Base-by-base conservation (phyloP, 1,139 yeast species). In the Yamadazyma dushanensis region DNA sequence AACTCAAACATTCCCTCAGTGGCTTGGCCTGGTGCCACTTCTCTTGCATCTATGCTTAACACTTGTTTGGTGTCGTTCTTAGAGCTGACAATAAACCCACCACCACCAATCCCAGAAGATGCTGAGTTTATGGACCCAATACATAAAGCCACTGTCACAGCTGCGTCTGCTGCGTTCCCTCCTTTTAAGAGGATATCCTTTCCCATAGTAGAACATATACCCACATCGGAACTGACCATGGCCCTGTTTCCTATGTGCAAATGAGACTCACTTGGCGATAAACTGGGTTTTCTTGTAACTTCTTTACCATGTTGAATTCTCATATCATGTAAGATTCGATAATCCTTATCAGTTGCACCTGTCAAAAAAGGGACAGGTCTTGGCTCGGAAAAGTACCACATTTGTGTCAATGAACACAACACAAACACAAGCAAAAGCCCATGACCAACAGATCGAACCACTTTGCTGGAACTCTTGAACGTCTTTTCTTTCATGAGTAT, bases 101-200 rank as follows among this genome's bases (percentile, higher is more conserved):
- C 97, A n/a, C 97, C 98, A 2, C 98, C 98, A 32, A 90, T 79
- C 0, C 98, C 97, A 3, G 94, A 80, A 32, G 90, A 83, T 54
- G 80, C 89, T 42, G 89, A 80, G 54, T 87, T 86, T 27, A 87
- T 63, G 38, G 87, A 72, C 2, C 97, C 97, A 25, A 92, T 78
- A 56, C 98, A 92, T 18, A 92, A 66, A 0, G 95, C 88, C 14
- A 87, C 86, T 0, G 96, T 84, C 2, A 92, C 82, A 0, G 96
- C 88, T 0, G 97, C 95, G 56, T 92, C 97, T 0, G 95, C 96
- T 1, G 97, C 97, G 42, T 68, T 69, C 34, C 83, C 84, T 2
- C 92, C 92, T 13, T 74, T 73, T 24, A 61, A 50, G 15, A 88
- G 59, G 15, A 88, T 78, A 3, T 71, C 62, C 4, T 72, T 70